Evolutionary conservation across 2,329 filamentous ascomycete species (phyloP).

Genomic region (Aspergillus niger): DNA sequence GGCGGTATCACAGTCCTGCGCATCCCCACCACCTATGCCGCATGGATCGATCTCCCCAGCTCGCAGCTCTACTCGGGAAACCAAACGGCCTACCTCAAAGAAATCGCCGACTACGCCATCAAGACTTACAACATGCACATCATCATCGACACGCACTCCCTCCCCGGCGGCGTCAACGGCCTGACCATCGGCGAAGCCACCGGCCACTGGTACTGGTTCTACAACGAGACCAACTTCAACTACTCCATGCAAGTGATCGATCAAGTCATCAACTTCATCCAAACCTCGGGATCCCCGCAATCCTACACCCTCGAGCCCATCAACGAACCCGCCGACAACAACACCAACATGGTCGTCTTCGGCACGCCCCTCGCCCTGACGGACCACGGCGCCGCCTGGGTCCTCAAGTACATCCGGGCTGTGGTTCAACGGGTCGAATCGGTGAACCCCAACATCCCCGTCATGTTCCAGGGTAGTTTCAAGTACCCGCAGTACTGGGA

Average conservation of each 20-base stretch:
- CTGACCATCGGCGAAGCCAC: conserved; percentile 27
- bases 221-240: conserved; percentile 26
- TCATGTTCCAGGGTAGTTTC: conserved; percentile 33
- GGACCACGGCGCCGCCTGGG: conserved; percentile 25
- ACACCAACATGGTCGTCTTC: conserved; percentile 24
- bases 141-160: conserved; percentile 29
- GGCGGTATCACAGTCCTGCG: conserved; percentile 17
- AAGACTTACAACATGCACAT: conserved; percentile 28
- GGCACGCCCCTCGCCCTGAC: conserved; percentile 27
- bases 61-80: conserved; percentile 29
- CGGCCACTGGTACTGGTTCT: conserved; percentile 29
- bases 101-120: conserved; percentile 28
- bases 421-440: conserved; percentile 22
- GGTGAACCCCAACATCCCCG: conserved; percentile 21
- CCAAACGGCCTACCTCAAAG: conserved; percentile 22
- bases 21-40: conserved; percentile 23
- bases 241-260: conserved; percentile 28
- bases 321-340: conserved; percentile 30
- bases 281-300: conserved; percentile 18
- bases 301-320: conserved; percentile 30
- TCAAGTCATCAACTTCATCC: conserved; percentile 23
- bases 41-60: conserved; percentile 27
- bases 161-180: conserved; percentile 31
- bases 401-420: conserved; percentile 25
- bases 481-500: conserved; percentile 26